phyloP scores from a whole-genome alignment of 371 early-diverging fungal genomes.

The Actinomortierella ambigua region DNA sequence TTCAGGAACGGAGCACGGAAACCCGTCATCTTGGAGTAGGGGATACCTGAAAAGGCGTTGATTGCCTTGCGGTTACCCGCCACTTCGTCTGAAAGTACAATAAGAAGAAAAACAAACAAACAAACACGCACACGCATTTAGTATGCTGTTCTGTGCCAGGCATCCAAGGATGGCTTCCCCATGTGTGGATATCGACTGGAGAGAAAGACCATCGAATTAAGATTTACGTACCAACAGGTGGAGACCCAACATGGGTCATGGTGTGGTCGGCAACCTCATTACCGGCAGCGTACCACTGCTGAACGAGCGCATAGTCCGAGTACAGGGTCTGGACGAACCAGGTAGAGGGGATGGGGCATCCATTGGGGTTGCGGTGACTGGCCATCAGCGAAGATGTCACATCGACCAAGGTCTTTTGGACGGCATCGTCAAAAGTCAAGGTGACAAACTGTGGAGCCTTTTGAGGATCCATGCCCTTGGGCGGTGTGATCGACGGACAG shows the following conservation, averaged over 20 bases:
- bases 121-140: background rate
- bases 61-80: constrained; percentile 59
- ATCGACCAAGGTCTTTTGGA: constrained; percentile 56
- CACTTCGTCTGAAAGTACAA: constrained; percentile 61
- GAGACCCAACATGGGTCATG: constrained; percentile 63
- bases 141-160: constrained; percentile 6
- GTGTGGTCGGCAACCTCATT: constrained; percentile 76
- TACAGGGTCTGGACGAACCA: constrained; percentile 72
- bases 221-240: constrained; percentile 42
- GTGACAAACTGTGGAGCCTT: constrained; percentile 79
- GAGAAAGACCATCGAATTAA: too few relatives aligned
- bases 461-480: constrained; percentile 56
- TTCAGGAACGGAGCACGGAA: constrained; percentile 78
- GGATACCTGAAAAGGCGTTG: constrained; percentile 67
- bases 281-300: constrained; percentile 75
- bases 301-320: constrained; percentile 68
- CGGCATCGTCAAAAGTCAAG: constrained; percentile 74
- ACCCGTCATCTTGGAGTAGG: constrained; percentile 68
- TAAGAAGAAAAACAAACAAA: constrained; percentile 12
- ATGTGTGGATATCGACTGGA: too few relatives aligned
- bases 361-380: constrained; percentile 61
- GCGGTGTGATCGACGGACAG: constrained; percentile 68
- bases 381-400: constrained; percentile 23
- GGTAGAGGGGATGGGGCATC: constrained; percentile 70
- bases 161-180: too few relatives aligned